Conservation (phyloP, 495 filamentous ascomycete species). For the Podospora bellae-mahoneyi region DNA sequence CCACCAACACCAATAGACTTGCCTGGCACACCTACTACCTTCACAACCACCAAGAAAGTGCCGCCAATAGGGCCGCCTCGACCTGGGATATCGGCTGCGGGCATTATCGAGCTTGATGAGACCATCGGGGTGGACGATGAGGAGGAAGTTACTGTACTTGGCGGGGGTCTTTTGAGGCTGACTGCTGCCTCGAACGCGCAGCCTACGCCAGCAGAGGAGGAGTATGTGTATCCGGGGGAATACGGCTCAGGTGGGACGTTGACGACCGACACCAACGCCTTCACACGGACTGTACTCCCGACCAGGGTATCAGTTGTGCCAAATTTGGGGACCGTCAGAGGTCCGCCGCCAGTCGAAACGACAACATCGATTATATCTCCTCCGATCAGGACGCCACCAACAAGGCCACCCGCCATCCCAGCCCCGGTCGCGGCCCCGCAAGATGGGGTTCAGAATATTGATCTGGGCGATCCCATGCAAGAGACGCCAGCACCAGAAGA, state of each 20-base stretch:
- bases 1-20: neutral
- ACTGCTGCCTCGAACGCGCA: constrained; percentile 5
- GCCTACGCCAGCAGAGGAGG: constrained; percentile 11
- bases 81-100: neutral
- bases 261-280: constrained; percentile 22
- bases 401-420: constrained; percentile 3
- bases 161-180: neutral
- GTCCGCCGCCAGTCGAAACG: constrained; percentile 21
- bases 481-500: neutral
- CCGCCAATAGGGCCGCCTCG: constrained; percentile 1
- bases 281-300: constrained; percentile 17
- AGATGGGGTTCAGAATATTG: neutral
- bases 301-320: constrained; percentile 18
- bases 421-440: neutral
- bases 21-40: neutral
- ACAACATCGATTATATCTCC: neutral
- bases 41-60: neutral
- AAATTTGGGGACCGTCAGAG: constrained; percentile 7
- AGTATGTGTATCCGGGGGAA: constrained; percentile 21
- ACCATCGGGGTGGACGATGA: neutral
- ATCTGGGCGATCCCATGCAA: neutral
- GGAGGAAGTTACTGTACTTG: neutral
- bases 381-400: neutral
- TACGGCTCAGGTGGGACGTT: constrained; percentile 20
- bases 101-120: neutral